Evolutionary conservation across 805 yeast genomes (phyloP).

Genomic region (Hanseniaspora hatyaiensis): DNA sequence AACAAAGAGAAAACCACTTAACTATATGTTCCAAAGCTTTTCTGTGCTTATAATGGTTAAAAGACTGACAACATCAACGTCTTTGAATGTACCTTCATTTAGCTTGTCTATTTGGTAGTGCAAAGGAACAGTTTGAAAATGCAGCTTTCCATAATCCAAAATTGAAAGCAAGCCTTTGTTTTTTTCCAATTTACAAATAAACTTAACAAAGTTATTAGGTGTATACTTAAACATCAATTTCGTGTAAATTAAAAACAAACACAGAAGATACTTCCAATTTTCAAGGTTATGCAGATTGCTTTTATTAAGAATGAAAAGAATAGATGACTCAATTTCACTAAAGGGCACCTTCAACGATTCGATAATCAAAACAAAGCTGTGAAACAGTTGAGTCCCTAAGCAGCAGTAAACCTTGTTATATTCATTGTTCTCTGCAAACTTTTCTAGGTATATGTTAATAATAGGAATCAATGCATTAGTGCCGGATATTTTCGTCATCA

Average conservation of each 20-base stretch:
- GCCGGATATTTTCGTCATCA: slow-evolving; percentile 1
- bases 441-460: slow-evolving; percentile 6
- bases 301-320: background rate
- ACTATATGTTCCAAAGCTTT: background rate
- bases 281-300: background rate
- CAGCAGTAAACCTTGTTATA: slow-evolving; percentile 2
- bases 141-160: slow-evolving; percentile 10
- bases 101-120: background rate
- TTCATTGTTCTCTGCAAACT: background rate
- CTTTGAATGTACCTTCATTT: background rate
- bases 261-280: slow-evolving; percentile 5
- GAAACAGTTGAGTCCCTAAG: slow-evolving; percentile 11
- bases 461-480: slow-evolving; percentile 8
- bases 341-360: slow-evolving; percentile 1
- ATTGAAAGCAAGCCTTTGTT: background rate
- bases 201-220: background rate
- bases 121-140: slow-evolving; percentile 4
- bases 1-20: too few relatives aligned
- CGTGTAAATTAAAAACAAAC: slow-evolving; percentile 1
- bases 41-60: background rate
- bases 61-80: background rate
- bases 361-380: slow-evolving; percentile 8
- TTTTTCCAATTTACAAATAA: background rate
- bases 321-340: background rate
- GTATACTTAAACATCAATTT: background rate